These are phyloP conservation scores for Cerrena zonata DNA, from an alignment of 1,284 basidiomycete species.

Conservation along the genomic window DNA sequence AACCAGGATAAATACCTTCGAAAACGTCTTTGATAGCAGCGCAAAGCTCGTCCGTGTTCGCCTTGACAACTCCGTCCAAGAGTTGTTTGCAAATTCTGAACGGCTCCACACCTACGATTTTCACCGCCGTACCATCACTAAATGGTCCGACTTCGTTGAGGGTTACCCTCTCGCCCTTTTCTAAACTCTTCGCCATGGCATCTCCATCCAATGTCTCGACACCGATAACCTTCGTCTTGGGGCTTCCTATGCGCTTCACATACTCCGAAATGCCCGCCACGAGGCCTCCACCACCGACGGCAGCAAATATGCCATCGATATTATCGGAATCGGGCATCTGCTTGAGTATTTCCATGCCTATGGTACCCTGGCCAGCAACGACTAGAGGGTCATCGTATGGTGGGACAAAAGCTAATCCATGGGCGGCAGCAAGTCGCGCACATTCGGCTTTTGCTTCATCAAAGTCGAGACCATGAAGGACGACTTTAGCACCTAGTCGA, in stretches of 20 bases:
- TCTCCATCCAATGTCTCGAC: constrained; percentile 96
- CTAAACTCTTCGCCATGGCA: constrained; percentile 81
- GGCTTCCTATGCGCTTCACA: constrained; percentile 88
- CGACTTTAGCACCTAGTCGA: constrained; percentile 88
- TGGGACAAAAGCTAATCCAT: constrained; percentile 87
- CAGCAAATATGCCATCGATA: constrained; percentile 84
- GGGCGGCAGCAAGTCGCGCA: constrained; percentile 69
- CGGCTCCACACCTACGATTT: constrained; percentile 90
- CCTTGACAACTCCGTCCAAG: constrained; percentile 82
- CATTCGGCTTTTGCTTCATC: constrained; percentile 97
- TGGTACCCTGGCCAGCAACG: constrained; percentile 95
- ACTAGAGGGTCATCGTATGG: constrained; percentile 97
- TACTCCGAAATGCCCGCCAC: constrained; percentile 87
- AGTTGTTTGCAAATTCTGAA: constrained; percentile 86
- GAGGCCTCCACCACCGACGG: constrained; percentile 91
- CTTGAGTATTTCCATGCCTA: constrained; percentile 90
- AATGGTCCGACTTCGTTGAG: constrained; percentile 93
- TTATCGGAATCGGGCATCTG: constrained; percentile 71
- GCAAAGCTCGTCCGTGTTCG: constrained; percentile 94
- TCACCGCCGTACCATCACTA: constrained; percentile 98
- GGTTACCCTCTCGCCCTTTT: constrained; percentile 74
- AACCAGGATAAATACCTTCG: constrained; percentile 57
- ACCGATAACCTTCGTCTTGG: constrained; percentile 78
- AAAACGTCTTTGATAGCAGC: constrained; percentile 99
- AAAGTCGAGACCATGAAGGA: constrained; percentile 89